Evolutionary conservation across 306 rosid genomes (phyloP).

Genomic region (Vigna nakashimae): DNA sequence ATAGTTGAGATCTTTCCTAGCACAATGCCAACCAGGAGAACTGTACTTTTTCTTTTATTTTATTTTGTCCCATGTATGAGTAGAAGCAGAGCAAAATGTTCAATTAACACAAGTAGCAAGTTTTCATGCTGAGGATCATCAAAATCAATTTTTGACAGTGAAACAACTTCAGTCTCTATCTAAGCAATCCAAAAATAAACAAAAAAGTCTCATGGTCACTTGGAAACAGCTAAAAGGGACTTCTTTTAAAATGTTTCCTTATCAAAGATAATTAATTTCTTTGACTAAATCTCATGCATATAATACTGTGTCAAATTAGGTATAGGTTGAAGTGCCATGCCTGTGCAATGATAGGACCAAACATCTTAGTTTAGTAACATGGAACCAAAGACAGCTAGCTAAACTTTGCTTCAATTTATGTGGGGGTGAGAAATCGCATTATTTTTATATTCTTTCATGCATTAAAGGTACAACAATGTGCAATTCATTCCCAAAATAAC

Average conservation of each 20-base stretch:
- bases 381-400: conserved; percentile 44
- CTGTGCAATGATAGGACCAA: conserved; percentile 34
- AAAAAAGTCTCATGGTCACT: conserved; percentile 36
- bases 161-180: conserved; percentile 39
- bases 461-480: conserved; percentile 34
- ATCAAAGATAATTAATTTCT: conserved; percentile 34
- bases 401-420: conserved; percentile 42
- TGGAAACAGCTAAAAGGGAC: conserved; percentile 34
- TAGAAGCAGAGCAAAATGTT: neutral
- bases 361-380: conserved; percentile 37
- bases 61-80: conserved; percentile 5
- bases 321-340: conserved; percentile 35
- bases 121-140: conserved; percentile 36
- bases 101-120: conserved; percentile 40
- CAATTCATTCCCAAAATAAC: conserved; percentile 30
- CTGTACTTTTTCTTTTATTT: neutral
- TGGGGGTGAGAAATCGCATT: conserved; percentile 40
- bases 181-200: conserved; percentile 9
- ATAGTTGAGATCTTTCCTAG: conserved; percentile 51
- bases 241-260: conserved; percentile 34
- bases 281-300: conserved; percentile 21
- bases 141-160: conserved; percentile 38
- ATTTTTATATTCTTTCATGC: conserved; percentile 41
- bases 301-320: conserved; percentile 21
- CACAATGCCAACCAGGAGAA: conserved; percentile 42